Evolutionary conservation across 176 grass and related monocot genomes (phyloP), one percentile per base, ranked within the genome.

Genomic region (Puccinellia tenuiflora): DNA sequence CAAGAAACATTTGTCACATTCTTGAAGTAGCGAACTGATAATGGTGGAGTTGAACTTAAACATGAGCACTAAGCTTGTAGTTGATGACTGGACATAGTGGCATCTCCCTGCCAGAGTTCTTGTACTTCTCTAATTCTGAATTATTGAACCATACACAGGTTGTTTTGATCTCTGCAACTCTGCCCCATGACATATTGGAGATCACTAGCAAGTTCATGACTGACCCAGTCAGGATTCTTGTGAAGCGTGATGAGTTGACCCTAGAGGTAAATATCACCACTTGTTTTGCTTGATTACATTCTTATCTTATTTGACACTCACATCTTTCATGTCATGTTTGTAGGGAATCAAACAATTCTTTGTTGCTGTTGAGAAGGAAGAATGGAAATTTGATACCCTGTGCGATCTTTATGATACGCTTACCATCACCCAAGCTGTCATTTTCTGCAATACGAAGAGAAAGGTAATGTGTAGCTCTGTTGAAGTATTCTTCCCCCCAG

Each of bases 281-380:
- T 29, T 54, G 54, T 31, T 79, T 70, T 88, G 31, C 61, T 54
- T 79, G 65, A 77, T 18, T 37, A 21, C 13, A n/a, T 9, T 39
- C n/a, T 64, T 70, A 35, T 75, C 21, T 70, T 46, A 25, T 68
- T 79, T 29, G 35, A 46, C 9, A 59, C 46, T 34, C 71, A 53
- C 29, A 18, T 66, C 78, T 24, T 81, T 28, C 60, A 31, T 74
- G 39, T 62, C 38, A 48, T 82, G 11, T 76, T 68, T 77, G 24
- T 55, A 99, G 96, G 93, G 96, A 5, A 99, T 99, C 62, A 99
- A 99, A 90, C 96, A 99, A 90, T 99, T 99, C 69, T 96, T 99
- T 86, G 93, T 99, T 77, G 91, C 96, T 91, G 96, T 99, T 65
- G 93, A 99, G 85, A 99, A 90, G 54, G 96, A 99, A 73, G 96